These are phyloP conservation scores for Capronia epimyces DNA, from an alignment of 2,329 filamentous ascomycete genomes.

Conservation along the genomic window DNA sequence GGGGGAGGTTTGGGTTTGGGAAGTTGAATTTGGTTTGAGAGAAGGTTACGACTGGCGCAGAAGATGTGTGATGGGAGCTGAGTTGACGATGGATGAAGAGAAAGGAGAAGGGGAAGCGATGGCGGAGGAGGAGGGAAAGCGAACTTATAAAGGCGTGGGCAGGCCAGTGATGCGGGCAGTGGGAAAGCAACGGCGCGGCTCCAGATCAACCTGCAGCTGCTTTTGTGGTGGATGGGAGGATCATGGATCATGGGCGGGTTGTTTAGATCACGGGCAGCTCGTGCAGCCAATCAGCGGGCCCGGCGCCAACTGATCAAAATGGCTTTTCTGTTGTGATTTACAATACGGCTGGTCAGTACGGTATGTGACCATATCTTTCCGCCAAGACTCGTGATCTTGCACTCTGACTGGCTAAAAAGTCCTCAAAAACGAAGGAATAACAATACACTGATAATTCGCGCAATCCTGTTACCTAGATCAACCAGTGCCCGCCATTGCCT, in stretches of 20 bases:
- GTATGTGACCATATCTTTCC: slow-evolving; percentile 16
- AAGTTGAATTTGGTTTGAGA: slow-evolving; percentile 35
- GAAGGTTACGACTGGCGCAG: slow-evolving; percentile 24
- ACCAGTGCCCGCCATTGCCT: slow-evolving; percentile 12
- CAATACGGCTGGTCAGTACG: slow-evolving; percentile 21
- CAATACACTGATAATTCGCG: slow-evolving; percentile 25
- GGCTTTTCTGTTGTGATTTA: slow-evolving; percentile 29
- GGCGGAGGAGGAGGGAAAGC: slow-evolving; percentile 33
- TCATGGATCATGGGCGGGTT: slow-evolving; percentile 6
- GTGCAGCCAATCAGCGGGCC: slow-evolving; percentile 24
- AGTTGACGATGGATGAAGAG: slow-evolving; percentile 31
- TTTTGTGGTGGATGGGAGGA: background rate
- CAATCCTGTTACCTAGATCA: slow-evolving; percentile 24
- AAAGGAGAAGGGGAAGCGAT: slow-evolving; percentile 31
- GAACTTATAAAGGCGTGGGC: slow-evolving; percentile 42
- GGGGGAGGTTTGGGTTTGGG: slow-evolving; percentile 35
- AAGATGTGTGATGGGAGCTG: slow-evolving; percentile 30
- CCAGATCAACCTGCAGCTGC: slow-evolving; percentile 45
- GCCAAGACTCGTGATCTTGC: slow-evolving; percentile 24
- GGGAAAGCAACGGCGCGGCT: slow-evolving; percentile 32
- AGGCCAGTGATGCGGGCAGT: slow-evolving; percentile 41
- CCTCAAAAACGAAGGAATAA: slow-evolving; percentile 25
- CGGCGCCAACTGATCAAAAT: slow-evolving; percentile 23
- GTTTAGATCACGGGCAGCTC: slow-evolving; percentile 26
- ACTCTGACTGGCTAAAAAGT: slow-evolving; percentile 21